A percentile compares a stretch with the other conserved stretches of the same genome.
These are phyloP conservation scores for Ramichloridium luteum DNA, from an alignment of 2,329 filamentous ascomycete species.

Conservation along the genomic window DNA sequence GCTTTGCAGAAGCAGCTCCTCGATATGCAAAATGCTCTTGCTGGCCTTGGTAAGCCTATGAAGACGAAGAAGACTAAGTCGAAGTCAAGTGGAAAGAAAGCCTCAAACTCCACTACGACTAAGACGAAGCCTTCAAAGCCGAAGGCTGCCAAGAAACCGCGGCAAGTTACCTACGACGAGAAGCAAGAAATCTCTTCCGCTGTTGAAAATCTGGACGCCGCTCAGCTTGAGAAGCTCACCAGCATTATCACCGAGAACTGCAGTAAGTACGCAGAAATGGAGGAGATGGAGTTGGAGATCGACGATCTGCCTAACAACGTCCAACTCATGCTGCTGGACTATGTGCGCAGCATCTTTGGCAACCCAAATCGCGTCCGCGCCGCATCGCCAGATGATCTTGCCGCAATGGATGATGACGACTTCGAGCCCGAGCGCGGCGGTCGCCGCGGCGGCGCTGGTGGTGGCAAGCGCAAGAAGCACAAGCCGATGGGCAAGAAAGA, in stretches of 20 bases:
- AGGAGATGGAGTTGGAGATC: slow-evolving; percentile 54
- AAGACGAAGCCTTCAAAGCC: slow-evolving; percentile 36
- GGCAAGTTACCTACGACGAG: slow-evolving; percentile 61
- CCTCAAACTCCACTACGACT: slow-evolving; percentile 9
- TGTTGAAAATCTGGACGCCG: slow-evolving; percentile 52
- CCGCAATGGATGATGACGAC: slow-evolving; percentile 33
- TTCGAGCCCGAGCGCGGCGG: slow-evolving; percentile 30
- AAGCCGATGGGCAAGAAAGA: slow-evolving; percentile 65
- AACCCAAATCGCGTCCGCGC: slow-evolving; percentile 17
- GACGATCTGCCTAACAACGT: slow-evolving; percentile 45
- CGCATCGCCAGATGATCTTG: slow-evolving; percentile 24
- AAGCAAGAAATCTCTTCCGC: slow-evolving; percentile 71
- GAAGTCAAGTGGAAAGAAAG: slow-evolving; percentile 13
- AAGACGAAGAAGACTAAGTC: slow-evolving; percentile 30
- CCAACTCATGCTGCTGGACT: slow-evolving; percentile 43
- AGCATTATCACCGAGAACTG: slow-evolving; percentile 80
- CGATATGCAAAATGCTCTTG: slow-evolving; percentile 33
- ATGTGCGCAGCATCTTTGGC: slow-evolving; percentile 36
- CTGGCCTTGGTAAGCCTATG: slow-evolving; percentile 34
- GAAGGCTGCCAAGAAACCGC: slow-evolving; percentile 46
- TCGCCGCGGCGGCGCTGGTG: slow-evolving; percentile 26
- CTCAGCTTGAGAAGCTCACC: slow-evolving; percentile 68
- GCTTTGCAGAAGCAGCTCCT: slow-evolving; percentile 57
- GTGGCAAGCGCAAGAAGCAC: slow-evolving; percentile 54
- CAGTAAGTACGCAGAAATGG: slow-evolving; percentile 51